Evolutionary conservation across 2,329 filamentous ascomycete species (phyloP).

Genomic region (Cladosporium sp.): DNA sequence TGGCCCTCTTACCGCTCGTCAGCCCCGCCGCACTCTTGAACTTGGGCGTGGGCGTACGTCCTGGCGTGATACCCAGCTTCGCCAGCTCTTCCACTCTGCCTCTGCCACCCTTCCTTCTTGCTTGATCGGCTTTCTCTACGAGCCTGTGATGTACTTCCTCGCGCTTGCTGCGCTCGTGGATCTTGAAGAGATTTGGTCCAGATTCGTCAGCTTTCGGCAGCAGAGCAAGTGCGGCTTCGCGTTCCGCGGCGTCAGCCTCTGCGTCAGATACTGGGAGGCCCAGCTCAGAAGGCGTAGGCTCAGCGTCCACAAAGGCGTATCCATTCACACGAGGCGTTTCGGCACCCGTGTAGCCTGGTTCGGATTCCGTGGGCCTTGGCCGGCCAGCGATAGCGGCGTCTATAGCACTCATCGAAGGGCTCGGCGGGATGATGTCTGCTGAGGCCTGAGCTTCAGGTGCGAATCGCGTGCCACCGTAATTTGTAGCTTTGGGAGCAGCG

Average conservation of each 20-base stretch:
- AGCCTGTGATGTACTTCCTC: conserved; percentile 84
- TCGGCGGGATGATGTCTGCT: conserved; percentile 59
- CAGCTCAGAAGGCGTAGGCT: conserved; percentile 59
- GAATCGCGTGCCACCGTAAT: conserved; percentile 82
- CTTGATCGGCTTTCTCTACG: conserved; percentile 77
- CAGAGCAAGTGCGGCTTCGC: conserved; percentile 42
- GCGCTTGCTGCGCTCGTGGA: conserved; percentile 71
- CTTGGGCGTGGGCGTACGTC: conserved; percentile 65
- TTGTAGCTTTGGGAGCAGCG: conserved; percentile 74
- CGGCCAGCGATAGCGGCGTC: conserved; percentile 80
- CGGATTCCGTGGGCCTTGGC: conserved; percentile 63
- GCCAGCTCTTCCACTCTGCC: conserved; percentile 37
- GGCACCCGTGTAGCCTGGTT: conserved; percentile 61
- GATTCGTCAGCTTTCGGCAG: conserved; percentile 52
- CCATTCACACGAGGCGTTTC: conserved; percentile 92
- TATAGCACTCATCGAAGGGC: conserved; percentile 81
- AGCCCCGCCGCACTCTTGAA: conserved; percentile 58
- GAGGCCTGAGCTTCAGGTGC: conserved; percentile 46
- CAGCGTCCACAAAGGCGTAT: conserved; percentile 91
- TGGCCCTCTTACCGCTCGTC: conserved; percentile 42
- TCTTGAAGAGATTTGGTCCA: conserved; percentile 75
- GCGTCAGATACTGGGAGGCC: conserved; percentile 47
- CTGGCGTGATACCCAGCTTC: conserved; percentile 43
- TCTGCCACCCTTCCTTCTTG: conserved; percentile 67
- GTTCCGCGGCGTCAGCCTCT: conserved; percentile 38